Base-by-base conservation (phyloP, 1,284 basidiomycete genomes). In the Cutaneotrichosporon spelunceum region DNA sequence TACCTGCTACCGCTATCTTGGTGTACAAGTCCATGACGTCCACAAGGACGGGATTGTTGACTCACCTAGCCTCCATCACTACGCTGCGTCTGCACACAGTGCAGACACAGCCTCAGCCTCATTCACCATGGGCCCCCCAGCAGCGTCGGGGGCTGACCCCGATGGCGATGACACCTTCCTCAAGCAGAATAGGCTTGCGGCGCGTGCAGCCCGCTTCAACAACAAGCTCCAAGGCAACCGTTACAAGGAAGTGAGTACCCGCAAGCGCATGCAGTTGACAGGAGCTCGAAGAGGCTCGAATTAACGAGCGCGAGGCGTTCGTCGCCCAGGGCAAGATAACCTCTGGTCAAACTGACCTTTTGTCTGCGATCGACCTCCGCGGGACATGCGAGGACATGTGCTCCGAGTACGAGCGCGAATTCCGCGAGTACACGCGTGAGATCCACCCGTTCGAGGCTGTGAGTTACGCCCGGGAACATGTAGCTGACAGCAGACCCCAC, bases 381-480 rank as follows among this genome's bases (percentile, higher is more conserved):
- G 95, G 95, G 21, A 94, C 91, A 1, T 98, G 95, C 73, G 81
- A 83, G 79, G 88, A 90, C 66, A 97, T 98, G 93, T 98, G 95
- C 76, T 91, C 93, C 6, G 87, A 89, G 56, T 95, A 91, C 70
- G 95, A 99, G 79, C 83, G 89, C 23, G 93, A 95, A 75, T 85
- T 93, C 70, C 84, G 95, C 50, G 92, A 98, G 76, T 85, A 88
- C 62, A 91, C 95, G 72, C 90, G 91, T 72, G 91, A 93, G 71
- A 83, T 97, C 1, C 88, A 91, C 70, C 86, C 87, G 64, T 89
- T 89, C 82, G 95, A 98, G 82, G 84, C 85, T 65, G 91, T 93
- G 78, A 70, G 88, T 81, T 58, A 44, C 27, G 5, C 4, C n/a
- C 6, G 11, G 23, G 24, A 26, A 3, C 3, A n/a, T 10, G 14